A percentile compares a stretch with the other conserved stretches of the same genome.
Conservation (phyloP, 257 asterid genomes). For the Orobanche coerulescens region DNA sequence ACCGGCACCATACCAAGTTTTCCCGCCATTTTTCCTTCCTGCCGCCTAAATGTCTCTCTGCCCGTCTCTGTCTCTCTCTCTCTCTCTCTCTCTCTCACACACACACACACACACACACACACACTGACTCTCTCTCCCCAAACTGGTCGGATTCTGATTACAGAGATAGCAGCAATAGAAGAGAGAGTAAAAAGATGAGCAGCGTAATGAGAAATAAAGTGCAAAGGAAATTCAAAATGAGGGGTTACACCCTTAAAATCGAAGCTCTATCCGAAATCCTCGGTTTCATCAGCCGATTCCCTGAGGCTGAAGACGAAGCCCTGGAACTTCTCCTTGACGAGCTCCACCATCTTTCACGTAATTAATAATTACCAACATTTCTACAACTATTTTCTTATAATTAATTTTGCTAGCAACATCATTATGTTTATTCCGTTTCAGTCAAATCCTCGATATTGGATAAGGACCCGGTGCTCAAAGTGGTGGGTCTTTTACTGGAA, state of each 20-base stretch:
- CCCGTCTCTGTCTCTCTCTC: no score
- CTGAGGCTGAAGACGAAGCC: constrained; percentile 63
- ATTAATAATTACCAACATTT: neutral
- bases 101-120: no score
- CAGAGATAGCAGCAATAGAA: neutral
- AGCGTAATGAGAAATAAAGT: constrained; percentile 52
- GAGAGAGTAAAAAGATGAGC: constrained; percentile 32
- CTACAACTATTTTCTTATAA: no score
- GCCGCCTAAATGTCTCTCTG: no score
- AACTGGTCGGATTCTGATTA: neutral
- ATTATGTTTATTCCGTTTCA: constrained; percentile 12
- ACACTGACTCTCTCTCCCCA: neutral
- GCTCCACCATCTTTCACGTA: constrained; percentile 54
- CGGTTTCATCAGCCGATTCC: constrained; percentile 48
- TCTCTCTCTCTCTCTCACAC: no score
- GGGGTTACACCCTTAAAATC: constrained; percentile 77
- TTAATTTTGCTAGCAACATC: neutral
- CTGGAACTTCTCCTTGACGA: constrained; percentile 73
- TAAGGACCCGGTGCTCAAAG: constrained; percentile 60
- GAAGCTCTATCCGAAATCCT: constrained; percentile 74
- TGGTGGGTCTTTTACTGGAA: constrained; percentile 43
- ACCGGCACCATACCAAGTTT: neutral
- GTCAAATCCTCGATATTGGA: constrained; percentile 88
- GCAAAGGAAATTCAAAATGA: constrained; percentile 79
- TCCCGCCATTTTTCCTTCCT: neutral